These are phyloP conservation scores for Raphanus hybrid DNA, from an alignment of 441 rosid genomes.

Conservation along the genomic window DNA sequence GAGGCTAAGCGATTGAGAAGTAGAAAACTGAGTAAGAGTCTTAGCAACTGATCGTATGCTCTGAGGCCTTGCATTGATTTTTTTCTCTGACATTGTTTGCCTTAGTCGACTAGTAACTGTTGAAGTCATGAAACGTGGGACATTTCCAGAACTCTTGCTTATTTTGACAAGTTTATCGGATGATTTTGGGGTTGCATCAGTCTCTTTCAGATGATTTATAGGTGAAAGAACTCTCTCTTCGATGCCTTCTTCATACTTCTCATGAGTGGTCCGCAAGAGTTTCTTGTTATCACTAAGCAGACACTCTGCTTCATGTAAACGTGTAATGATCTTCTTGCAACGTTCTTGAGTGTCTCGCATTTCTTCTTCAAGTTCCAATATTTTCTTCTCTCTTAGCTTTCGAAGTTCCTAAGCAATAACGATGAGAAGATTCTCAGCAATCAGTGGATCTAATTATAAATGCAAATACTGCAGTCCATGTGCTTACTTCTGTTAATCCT, in stretches of 20 bases:
- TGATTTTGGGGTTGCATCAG: slow-evolving; percentile 41
- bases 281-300: slow-evolving; percentile 63
- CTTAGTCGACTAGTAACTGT: slow-evolving; percentile 88
- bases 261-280: slow-evolving; percentile 45
- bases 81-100: slow-evolving; percentile 62
- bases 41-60: slow-evolving; percentile 42
- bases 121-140: slow-evolving; percentile 85
- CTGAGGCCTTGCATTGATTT: slow-evolving; percentile 49
- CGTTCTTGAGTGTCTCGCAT: slow-evolving; percentile 64
- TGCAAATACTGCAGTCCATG: background rate
- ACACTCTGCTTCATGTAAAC: slow-evolving; percentile 57
- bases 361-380: slow-evolving; percentile 64
- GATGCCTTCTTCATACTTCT: slow-evolving; percentile 46
- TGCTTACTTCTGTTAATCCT: slow-evolving; percentile 65
- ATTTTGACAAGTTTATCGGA: slow-evolving; percentile 42
- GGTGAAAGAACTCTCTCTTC: slow-evolving; percentile 33
- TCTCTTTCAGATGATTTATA: slow-evolving; percentile 42
- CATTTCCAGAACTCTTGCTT: slow-evolving; percentile 31
- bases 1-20: slow-evolving; percentile 65
- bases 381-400: slow-evolving; percentile 57
- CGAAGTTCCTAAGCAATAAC: slow-evolving; percentile 53
- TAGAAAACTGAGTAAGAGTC: slow-evolving; percentile 55
- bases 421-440: slow-evolving; percentile 34
- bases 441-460: background rate
- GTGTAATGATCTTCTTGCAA: slow-evolving; percentile 48